phyloP scores from a whole-genome alignment of 257 asterid genomes.

The Jaltomata sinuosa region DNA sequence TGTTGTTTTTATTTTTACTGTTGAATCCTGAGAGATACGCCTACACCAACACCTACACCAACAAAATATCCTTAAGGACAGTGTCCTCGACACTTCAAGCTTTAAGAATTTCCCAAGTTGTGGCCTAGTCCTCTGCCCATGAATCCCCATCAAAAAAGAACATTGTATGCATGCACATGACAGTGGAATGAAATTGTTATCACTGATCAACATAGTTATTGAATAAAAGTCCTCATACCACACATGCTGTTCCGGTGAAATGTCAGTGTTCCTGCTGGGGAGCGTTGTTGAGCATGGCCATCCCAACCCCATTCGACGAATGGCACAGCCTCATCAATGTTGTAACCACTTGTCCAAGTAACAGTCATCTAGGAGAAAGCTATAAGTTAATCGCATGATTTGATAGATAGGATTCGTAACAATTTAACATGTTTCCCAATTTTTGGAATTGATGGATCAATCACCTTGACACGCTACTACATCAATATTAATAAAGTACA shows the following conservation, averaged over 20 bases:
- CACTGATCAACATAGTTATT: neutral
- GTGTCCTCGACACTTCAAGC: no score
- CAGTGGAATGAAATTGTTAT: neutral
- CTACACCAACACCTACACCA: no score
- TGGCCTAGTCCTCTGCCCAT: neutral
- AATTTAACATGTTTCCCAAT: neutral
- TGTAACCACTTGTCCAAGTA: slow-evolving; percentile 88
- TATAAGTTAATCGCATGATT: neutral
- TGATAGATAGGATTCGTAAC: neutral
- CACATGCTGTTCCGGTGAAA: slow-evolving; percentile 71
- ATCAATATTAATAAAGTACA: neutral
- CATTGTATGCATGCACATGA: neutral
- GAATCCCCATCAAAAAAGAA: neutral
- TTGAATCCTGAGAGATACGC: no score
- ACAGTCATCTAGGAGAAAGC: slow-evolving; percentile 51
- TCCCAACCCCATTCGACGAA: slow-evolving; percentile 56
- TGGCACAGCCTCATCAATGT: slow-evolving; percentile 65
- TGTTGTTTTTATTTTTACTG: no score
- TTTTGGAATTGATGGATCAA: neutral
- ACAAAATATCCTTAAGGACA: no score
- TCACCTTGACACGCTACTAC: neutral
- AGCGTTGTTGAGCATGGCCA: slow-evolving; percentile 24
- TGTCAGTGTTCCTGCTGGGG: slow-evolving; percentile 75
- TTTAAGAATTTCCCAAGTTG: no score
- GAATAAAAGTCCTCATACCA: slow-evolving; percentile 30